phyloP scores from a whole-genome alignment of 2,329 filamentous ascomycete genomes.

The Cytospora mali region DNA sequence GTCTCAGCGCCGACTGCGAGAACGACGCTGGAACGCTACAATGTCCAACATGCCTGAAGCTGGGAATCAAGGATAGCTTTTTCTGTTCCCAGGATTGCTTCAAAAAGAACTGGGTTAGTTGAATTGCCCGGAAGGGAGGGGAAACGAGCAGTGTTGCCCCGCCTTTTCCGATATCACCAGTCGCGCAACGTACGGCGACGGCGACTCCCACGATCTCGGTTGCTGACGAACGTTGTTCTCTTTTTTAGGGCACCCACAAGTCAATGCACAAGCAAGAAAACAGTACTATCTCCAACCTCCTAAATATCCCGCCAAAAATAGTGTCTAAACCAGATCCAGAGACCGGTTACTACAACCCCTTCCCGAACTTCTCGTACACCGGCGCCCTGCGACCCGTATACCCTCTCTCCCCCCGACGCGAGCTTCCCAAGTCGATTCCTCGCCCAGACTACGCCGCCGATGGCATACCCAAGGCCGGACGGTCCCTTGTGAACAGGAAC shows the following conservation, averaged over 20 bases:
- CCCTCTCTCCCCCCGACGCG: conserved; percentile 72
- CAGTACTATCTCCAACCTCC: conserved; percentile 71
- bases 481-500: conserved; percentile 67
- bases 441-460: conserved; percentile 87
- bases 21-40: conserved; percentile 86
- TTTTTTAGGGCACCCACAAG: conserved; percentile 77
- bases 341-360: conserved; percentile 89
- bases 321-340: conserved; percentile 91
- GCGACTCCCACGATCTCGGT: not conserved
- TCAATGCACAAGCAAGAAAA: conserved; percentile 77
- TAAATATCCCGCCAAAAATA: conserved; percentile 69
- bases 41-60: conserved; percentile 92
- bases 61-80: conserved; percentile 84
- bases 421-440: conserved; percentile 77
- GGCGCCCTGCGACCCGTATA: conserved; percentile 85
- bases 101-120: conserved; percentile 93
- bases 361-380: conserved; percentile 82
- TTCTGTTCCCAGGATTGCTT: conserved; percentile 99
- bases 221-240: conserved; percentile 29
- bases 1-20: conserved; percentile 78
- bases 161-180: not conserved
- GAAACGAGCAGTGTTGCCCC: conserved; percentile 1
- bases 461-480: conserved; percentile 69
- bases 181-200: not conserved
- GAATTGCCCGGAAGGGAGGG: not conserved